Percentiles rank a stretch among this genome's conserved stretches.
phyloP scores from a whole-genome alignment of 345 rosid species.

The Rhodomyrtus tomentosa region DNA sequence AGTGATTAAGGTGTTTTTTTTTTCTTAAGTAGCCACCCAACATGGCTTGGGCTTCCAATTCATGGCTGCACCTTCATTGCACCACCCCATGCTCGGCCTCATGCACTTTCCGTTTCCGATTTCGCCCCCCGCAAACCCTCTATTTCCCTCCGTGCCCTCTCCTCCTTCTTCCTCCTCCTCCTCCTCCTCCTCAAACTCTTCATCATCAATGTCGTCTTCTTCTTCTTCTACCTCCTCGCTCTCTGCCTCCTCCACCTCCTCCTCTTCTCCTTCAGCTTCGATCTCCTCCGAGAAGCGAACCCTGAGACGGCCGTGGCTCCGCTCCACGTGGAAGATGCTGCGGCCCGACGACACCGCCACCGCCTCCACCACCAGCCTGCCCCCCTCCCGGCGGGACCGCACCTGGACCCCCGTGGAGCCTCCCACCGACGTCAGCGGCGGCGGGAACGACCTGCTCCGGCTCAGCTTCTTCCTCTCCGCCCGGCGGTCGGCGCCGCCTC shows the following conservation, averaged over 20 bases:
- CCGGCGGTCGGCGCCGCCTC: neutral
- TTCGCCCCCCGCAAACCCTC: slow-evolving; percentile 15
- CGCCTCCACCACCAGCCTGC: slow-evolving; percentile 60
- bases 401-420: slow-evolving; percentile 36
- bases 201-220: neutral
- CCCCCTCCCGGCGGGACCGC: slow-evolving; percentile 46
- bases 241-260: slow-evolving; percentile 1
- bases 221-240: neutral
- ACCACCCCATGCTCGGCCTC: slow-evolving; percentile 16
- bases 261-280: neutral
- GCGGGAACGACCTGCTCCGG: slow-evolving; percentile 44
- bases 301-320: slow-evolving; percentile 61
- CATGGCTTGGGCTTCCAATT: slow-evolving; percentile 1
- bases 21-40: slow-evolving; percentile 4
- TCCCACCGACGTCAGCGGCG: slow-evolving; percentile 60
- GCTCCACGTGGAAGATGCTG: slow-evolving; percentile 42
- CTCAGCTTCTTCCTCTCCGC: neutral
- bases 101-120: slow-evolving; percentile 19
- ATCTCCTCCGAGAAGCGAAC: slow-evolving; percentile 15
- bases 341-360: slow-evolving; percentile 19
- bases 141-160: slow-evolving; percentile 8
- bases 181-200: slow-evolving; percentile 1
- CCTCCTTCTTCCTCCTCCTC: slow-evolving; percentile 3
- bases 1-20: neutral
- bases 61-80: slow-evolving; percentile 46